Evolutionary conservation across 768 basidiomycete species (phyloP).

Genomic region (Cyathus striatus): DNA sequence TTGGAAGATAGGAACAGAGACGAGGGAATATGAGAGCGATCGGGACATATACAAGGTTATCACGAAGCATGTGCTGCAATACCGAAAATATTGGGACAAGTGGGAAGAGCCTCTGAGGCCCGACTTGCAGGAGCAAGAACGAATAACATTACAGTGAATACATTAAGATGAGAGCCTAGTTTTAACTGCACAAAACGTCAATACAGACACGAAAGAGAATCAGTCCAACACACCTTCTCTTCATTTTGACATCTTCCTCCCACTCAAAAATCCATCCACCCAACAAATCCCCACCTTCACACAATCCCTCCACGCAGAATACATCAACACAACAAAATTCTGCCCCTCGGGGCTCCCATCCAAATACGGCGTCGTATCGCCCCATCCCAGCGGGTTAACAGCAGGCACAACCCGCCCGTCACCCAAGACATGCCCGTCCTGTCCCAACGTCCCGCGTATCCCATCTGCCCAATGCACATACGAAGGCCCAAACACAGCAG

Average conservation of each 20-base stretch:
- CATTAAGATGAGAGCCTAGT: too few species aligned
- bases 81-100: too few species aligned
- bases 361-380: constrained; percentile 25
- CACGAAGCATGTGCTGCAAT: too few species aligned
- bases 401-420: constrained; percentile 28
- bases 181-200: too few species aligned
- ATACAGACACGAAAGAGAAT: too few species aligned
- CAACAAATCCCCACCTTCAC: constrained; percentile 17
- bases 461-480: constrained; percentile 34
- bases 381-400: constrained; percentile 35
- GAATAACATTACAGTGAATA: too few species aligned
- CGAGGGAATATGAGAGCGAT: too few species aligned
- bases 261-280: constrained; percentile 1
- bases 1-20: too few species aligned
- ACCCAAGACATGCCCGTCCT: constrained; percentile 22
- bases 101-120: too few species aligned
- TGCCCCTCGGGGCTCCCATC: constrained; percentile 36
- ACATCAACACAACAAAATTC: constrained; percentile 34
- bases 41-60: too few species aligned
- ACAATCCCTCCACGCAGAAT: constrained; percentile 38
- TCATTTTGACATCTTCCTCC: constrained; percentile 1
- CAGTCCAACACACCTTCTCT: too few species aligned
- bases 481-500: constrained; percentile 16
- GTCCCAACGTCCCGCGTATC: constrained; percentile 14
- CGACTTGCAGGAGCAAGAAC: too few species aligned